phyloP scores from a whole-genome alignment of 371 early-diverging fungal species.

The Entomophthora muscae region DNA sequence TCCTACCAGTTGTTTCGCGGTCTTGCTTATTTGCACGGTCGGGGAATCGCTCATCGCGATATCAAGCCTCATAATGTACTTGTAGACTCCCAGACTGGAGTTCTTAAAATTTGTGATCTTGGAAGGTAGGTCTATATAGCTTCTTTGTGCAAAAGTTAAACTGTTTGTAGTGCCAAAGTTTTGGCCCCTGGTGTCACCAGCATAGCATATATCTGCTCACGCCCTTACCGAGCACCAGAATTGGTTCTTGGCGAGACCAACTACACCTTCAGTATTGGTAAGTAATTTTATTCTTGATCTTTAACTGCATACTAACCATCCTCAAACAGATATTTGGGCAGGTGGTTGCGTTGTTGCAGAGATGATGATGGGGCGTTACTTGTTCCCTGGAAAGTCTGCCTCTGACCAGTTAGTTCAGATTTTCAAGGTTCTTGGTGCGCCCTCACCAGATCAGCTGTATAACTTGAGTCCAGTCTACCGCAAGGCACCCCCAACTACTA shows the following conservation, averaged over 20 bases:
- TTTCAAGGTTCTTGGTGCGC: slow-evolving; percentile 97
- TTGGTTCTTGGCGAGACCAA: slow-evolving; percentile 89
- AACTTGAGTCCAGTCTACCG: slow-evolving; percentile 87
- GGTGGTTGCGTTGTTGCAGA: slow-evolving; percentile 99
- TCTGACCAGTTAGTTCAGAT: slow-evolving; percentile 99
- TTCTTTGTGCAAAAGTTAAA: neutral
- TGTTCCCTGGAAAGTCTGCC: slow-evolving; percentile 97
- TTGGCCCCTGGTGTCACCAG: slow-evolving; percentile 87
- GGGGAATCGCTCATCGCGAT: slow-evolving; percentile 47
- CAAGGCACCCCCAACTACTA: neutral
- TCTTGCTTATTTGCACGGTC: slow-evolving; percentile 25
- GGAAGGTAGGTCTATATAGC: slow-evolving; percentile 56
- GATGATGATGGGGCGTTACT: slow-evolving; percentile 83
- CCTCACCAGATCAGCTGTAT: slow-evolving; percentile 84
- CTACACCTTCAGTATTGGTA: slow-evolving; percentile 79
- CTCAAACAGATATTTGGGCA: slow-evolving; percentile 93
- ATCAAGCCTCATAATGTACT: slow-evolving; percentile 71
- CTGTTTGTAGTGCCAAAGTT: slow-evolving; percentile 64
- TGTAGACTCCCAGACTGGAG: slow-evolving; percentile 61
- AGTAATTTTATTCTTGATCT: neutral
- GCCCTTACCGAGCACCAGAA: slow-evolving; percentile 98
- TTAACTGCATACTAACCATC: neutral
- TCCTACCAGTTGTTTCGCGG: slow-evolving; percentile 34
- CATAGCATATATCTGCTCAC: slow-evolving; percentile 94
- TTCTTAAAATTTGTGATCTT: slow-evolving; percentile 94